These are phyloP conservation scores for Cylindrotheca fusiformis DNA, from an alignment of 108 stramenopile species.

Conservation along the genomic window DNA sequence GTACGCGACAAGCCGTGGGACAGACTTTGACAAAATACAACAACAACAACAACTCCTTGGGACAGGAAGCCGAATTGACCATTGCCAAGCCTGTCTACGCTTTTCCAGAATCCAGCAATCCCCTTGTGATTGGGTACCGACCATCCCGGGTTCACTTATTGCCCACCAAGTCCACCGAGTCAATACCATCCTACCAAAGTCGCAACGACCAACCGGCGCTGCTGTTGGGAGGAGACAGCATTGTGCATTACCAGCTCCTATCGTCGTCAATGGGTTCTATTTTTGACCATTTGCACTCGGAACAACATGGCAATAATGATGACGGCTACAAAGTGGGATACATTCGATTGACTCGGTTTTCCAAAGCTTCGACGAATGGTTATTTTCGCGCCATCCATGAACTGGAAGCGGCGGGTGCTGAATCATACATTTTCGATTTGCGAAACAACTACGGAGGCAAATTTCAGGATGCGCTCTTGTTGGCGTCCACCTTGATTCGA, in stretches of 20 bases:
- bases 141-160: conserved; percentile 30
- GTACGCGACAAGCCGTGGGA: conserved; percentile 33
- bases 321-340: conserved; percentile 50
- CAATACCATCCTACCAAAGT: neutral
- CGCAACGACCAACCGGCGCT: neutral
- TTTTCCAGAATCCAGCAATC: neutral
- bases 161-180: conserved; percentile 11
- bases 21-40: conserved; percentile 28
- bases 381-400: conserved; percentile 57
- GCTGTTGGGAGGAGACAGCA: conserved; percentile 50
- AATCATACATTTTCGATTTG: conserved; percentile 78
- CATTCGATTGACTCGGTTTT: conserved; percentile 81
- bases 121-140: conserved; percentile 42
- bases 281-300: conserved; percentile 36
- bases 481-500: conserved; percentile 71
- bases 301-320: conserved; percentile 2
- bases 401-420: conserved; percentile 67
- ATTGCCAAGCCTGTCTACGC: conserved; percentile 71
- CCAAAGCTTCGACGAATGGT: conserved; percentile 61
- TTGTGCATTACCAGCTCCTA: conserved; percentile 69
- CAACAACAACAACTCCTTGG: conserved; percentile 52
- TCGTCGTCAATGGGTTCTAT: conserved; percentile 40
- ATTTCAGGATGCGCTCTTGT: conserved; percentile 84
- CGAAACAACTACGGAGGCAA: conserved; percentile 84
- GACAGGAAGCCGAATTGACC: conserved; percentile 53